Evolutionary conservation across 1,284 basidiomycete genomes (phyloP).

Genomic region (Boletellus sp.): DNA sequence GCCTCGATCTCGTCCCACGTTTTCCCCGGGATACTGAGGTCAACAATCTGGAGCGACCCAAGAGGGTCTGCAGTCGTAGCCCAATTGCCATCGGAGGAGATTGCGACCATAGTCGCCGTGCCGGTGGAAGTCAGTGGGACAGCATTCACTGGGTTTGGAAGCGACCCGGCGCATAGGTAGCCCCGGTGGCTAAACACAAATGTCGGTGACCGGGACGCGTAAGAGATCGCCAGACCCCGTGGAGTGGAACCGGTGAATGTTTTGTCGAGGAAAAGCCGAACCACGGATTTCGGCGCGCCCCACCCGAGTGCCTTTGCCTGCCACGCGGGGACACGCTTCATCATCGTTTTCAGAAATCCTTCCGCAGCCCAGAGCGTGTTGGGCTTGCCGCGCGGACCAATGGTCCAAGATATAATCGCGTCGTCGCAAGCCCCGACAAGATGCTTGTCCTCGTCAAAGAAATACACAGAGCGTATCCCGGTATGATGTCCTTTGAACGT

Average conservation of each 20-base stretch:
- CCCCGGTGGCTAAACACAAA: constrained; percentile 4
- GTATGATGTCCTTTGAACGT: constrained; percentile 16
- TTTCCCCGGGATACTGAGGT: constrained; percentile 3
- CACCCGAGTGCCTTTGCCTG: constrained; percentile 10
- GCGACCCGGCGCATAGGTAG: background rate
- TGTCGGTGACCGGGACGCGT: constrained; percentile 3
- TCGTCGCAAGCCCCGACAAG: constrained; percentile 12
- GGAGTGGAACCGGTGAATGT: background rate
- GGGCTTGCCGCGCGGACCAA: constrained; percentile 5
- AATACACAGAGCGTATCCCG: constrained; percentile 15
- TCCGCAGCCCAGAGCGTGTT: constrained; percentile 9
- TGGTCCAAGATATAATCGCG: constrained; percentile 12
- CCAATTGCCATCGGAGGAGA: constrained; percentile 21
- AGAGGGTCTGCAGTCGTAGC: constrained; percentile 3
- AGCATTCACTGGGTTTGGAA: background rate
- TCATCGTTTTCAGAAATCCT: background rate
- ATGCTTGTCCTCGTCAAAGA: constrained; percentile 15
- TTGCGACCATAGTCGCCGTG: background rate
- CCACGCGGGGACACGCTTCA: constrained; percentile 7
- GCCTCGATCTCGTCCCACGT: constrained; percentile 7
- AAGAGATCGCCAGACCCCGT: background rate
- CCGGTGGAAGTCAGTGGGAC: background rate
- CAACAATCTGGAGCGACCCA: constrained; percentile 13
- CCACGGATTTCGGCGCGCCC: constrained; percentile 1
- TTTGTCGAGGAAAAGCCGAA: background rate